Conservation (phyloP, 2,329 filamentous ascomycete species). For the Nemania serpens region DNA sequence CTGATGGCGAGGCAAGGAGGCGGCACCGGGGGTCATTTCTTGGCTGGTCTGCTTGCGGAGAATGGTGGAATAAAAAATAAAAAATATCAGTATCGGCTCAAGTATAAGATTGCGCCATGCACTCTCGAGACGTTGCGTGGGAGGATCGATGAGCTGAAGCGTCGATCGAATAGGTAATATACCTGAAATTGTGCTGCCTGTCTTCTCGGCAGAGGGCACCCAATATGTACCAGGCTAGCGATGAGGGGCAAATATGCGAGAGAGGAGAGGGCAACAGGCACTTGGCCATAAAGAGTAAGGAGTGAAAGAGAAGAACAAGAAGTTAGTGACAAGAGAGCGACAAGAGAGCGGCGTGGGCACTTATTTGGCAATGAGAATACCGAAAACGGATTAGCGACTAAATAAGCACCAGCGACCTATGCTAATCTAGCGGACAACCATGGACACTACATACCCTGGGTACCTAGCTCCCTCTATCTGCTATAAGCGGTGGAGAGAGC, state of each 20-base stretch:
- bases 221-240: conserved; percentile 24
- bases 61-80: conserved; percentile 20
- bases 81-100: background rate
- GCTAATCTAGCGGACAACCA: conserved; percentile 3
- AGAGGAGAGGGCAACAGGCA: conserved; percentile 19
- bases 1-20: conserved; percentile 25
- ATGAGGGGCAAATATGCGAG: conserved; percentile 18
- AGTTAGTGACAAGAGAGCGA: background rate
- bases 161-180: conserved; percentile 19
- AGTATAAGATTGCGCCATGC: conserved; percentile 4
- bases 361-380: conserved; percentile 6
- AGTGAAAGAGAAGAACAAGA: conserved; percentile 2
- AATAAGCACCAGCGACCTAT: conserved; percentile 18
- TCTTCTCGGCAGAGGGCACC: conserved; percentile 35
- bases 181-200: conserved; percentile 16
- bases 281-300: conserved; percentile 24
- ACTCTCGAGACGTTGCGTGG: background rate
- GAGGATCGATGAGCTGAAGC: background rate
- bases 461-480: background rate
- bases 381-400: conserved; percentile 25
- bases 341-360: background rate
- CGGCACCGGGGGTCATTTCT: conserved; percentile 25
- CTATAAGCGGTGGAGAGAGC: background rate
- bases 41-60: conserved; percentile 25
- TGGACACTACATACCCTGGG: background rate